phyloP scores from a whole-genome alignment of 1,139 yeast genomes.

The Saccharomycopsis crataegensis region DNA sequence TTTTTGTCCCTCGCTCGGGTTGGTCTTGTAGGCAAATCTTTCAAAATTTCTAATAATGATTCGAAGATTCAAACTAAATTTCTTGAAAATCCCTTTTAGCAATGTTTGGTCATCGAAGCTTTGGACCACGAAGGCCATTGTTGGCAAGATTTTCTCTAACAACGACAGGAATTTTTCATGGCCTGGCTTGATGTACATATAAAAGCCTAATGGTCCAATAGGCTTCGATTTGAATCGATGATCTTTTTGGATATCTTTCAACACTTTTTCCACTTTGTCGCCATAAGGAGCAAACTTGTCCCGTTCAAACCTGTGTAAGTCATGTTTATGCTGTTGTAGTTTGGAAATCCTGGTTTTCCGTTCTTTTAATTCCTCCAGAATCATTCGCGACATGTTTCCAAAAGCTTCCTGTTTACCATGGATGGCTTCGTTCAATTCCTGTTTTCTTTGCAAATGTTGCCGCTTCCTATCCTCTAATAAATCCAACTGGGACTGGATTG shows the following conservation, averaged over 20 bases:
- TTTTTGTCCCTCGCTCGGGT: constrained; percentile 22
- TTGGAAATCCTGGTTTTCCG: not conserved
- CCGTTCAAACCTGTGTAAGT: not conserved
- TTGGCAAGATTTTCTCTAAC: constrained; percentile 42
- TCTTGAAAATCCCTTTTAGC: not conserved
- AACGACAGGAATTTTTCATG: constrained; percentile 53
- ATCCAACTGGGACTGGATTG: not conserved
- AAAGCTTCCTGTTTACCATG: not conserved
- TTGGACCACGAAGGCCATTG: not conserved
- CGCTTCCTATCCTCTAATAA: not conserved
- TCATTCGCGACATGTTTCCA: not conserved
- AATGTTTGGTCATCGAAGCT: not conserved
- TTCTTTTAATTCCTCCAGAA: not conserved
- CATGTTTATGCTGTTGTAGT: not conserved
- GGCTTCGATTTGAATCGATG: constrained; percentile 43
- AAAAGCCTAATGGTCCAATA: constrained; percentile 78
- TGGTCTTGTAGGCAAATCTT: not conserved
- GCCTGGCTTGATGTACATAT: constrained; percentile 48
- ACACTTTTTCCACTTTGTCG: not conserved
- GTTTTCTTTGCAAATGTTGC: not conserved
- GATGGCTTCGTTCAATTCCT: not conserved
- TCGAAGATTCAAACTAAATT: not conserved
- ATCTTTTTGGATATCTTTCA: not conserved
- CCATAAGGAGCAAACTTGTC: not conserved
- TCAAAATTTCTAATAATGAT: not conserved